phyloP scores from a whole-genome alignment of 2,329 filamentous ascomycete species.

The Penicillium sumatraense region DNA sequence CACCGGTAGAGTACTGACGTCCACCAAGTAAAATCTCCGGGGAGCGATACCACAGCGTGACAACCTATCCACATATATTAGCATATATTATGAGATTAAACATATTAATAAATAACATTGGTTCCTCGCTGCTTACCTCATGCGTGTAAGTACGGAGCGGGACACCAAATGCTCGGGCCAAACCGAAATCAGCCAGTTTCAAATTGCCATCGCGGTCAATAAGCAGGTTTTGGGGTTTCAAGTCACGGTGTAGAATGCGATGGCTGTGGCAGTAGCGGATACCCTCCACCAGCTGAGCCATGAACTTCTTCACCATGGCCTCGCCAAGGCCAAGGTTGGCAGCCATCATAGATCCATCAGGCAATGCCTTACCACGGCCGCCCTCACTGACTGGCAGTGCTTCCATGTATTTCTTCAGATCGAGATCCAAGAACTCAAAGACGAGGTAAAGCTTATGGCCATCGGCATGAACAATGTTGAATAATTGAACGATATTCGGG shows the following conservation, averaged over 20 bases:
- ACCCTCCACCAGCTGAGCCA: constrained; percentile 83
- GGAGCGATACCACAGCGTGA: constrained; percentile 90
- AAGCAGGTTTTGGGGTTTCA: constrained; percentile 89
- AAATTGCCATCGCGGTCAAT: constrained; percentile 86
- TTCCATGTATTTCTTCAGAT: constrained; percentile 97
- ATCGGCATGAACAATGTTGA: constrained; percentile 94
- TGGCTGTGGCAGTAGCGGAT: constrained; percentile 88
- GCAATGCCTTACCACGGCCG: constrained; percentile 81
- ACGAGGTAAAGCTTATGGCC: constrained; percentile 94
- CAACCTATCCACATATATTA: constrained; percentile 61
- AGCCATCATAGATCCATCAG: constrained; percentile 71
- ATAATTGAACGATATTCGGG: constrained; percentile 82
- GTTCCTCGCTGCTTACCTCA: constrained; percentile 68
- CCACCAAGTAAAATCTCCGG: constrained; percentile 90
- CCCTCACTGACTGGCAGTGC: constrained; percentile 81
- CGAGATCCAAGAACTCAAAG: constrained; percentile 87
- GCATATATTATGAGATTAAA: not conserved
- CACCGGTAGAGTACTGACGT: constrained; percentile 88
- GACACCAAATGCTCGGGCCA: constrained; percentile 88
- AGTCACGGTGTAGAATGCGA: constrained; percentile 81
- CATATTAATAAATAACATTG: too few species aligned
- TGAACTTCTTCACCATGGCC: constrained; percentile 89
- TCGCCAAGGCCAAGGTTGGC: constrained; percentile 74
- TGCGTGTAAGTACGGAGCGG: constrained; percentile 91
- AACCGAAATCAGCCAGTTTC: constrained; percentile 87